These are phyloP conservation scores for Chlorociboria aeruginascens DNA, from an alignment of 495 filamentous ascomycete genomes.

Conservation along the genomic window DNA sequence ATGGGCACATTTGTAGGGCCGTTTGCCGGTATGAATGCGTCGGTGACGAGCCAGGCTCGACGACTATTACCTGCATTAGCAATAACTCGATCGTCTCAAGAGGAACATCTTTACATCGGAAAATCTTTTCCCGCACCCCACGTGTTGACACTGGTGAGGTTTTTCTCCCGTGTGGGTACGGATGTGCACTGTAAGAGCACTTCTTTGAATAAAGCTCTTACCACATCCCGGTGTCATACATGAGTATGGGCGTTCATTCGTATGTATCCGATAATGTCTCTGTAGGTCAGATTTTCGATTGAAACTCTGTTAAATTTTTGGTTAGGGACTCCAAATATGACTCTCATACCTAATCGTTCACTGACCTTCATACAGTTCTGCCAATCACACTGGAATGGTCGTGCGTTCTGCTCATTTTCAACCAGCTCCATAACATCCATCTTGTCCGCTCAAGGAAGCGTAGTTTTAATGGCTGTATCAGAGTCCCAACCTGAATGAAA, in stretches of 20 bases:
- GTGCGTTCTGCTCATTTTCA: slow-evolving; percentile 37
- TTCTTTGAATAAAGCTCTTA: slow-evolving; percentile 85
- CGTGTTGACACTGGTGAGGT: slow-evolving; percentile 69
- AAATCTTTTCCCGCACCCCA: slow-evolving; percentile 74
- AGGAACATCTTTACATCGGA: slow-evolving; percentile 56
- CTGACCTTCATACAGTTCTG: slow-evolving; percentile 38
- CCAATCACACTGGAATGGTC: slow-evolving; percentile 43
- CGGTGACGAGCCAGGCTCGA: slow-evolving; percentile 80
- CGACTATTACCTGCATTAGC: slow-evolving; percentile 47
- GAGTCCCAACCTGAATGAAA: neutral
- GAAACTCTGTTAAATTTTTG: slow-evolving; percentile 50
- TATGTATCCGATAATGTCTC: slow-evolving; percentile 82
- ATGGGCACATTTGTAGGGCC: slow-evolving; percentile 72
- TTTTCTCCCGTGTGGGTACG: slow-evolving; percentile 86
- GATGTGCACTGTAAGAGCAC: slow-evolving; percentile 76
- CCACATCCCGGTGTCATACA: slow-evolving; percentile 60
- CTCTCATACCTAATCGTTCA: neutral
- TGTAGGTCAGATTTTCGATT: slow-evolving; percentile 88
- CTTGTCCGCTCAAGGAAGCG: slow-evolving; percentile 7
- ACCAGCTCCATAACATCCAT: slow-evolving; percentile 46
- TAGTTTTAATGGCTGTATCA: neutral
- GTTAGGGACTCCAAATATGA: neutral
- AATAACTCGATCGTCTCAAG: slow-evolving; percentile 1
- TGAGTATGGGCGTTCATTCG: slow-evolving; percentile 74
- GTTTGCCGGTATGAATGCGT: slow-evolving; percentile 74